Conservation (phyloP, 208 protist genomes). For the Crithidia bombi region DNA sequence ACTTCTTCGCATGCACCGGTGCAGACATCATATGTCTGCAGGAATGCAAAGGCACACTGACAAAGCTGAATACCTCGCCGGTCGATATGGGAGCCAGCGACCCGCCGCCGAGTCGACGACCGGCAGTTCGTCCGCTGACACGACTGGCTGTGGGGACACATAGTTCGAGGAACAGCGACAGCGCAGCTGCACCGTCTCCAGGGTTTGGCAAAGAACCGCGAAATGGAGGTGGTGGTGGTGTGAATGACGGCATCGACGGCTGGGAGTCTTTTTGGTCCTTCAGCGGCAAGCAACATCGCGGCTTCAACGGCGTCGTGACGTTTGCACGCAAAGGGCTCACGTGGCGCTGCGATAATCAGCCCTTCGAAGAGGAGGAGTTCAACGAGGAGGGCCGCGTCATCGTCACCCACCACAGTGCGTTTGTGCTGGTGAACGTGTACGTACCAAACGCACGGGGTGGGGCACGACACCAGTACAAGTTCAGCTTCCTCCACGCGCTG, state of each 20-base stretch:
- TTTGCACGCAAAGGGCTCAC: slow-evolving; percentile 82
- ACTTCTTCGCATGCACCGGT: slow-evolving; percentile 65
- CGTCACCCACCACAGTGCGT: slow-evolving; percentile 77
- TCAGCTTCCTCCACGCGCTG: slow-evolving; percentile 59
- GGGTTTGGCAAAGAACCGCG: too few species aligned
- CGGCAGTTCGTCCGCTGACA: slow-evolving; percentile 15
- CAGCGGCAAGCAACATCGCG: slow-evolving; percentile 65
- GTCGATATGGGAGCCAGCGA: slow-evolving; percentile 76
- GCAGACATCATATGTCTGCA: slow-evolving; percentile 88
- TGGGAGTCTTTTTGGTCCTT: slow-evolving; percentile 91
- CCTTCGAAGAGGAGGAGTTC: slow-evolving; percentile 69
- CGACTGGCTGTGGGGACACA: slow-evolving; percentile 6
- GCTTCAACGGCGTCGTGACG: slow-evolving; percentile 88
- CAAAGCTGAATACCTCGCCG: slow-evolving; percentile 55
- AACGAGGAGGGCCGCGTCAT: slow-evolving; percentile 86
- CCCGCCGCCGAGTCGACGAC: slow-evolving; percentile 22
- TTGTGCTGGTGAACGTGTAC: slow-evolving; percentile 89
- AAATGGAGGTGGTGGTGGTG: slow-evolving; percentile 6
- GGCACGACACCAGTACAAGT: slow-evolving; percentile 58
- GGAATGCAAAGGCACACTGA: slow-evolving; percentile 79
- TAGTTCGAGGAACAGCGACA: neutral
- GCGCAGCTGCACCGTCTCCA: neutral
- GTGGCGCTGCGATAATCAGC: slow-evolving; percentile 58
- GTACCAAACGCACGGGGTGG: slow-evolving; percentile 84
- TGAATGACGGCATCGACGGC: slow-evolving; percentile 48